phyloP scores from a whole-genome alignment of 2,329 filamentous ascomycete genomes.

The Cadophora gregata region DNA sequence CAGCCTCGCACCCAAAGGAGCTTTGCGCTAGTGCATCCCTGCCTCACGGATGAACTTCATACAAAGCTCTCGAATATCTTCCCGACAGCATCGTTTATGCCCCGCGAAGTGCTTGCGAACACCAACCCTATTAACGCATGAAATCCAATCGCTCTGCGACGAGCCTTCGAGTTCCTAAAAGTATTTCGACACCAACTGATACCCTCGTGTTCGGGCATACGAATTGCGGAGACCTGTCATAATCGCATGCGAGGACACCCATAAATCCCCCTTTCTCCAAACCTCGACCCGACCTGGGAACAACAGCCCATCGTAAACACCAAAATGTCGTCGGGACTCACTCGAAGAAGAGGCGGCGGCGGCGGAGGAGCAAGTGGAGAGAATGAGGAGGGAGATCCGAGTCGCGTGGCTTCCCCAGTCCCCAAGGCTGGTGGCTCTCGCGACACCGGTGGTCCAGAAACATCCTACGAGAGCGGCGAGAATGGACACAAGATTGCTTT shows the following conservation, averaged over 20 bases:
- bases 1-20: slow-evolving; percentile 5
- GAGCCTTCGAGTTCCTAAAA: slow-evolving; percentile 1
- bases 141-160: neutral
- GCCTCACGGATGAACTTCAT: slow-evolving; percentile 12
- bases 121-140: slow-evolving; percentile 1
- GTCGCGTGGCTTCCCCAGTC: slow-evolving; percentile 69
- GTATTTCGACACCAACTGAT: neutral
- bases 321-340: slow-evolving; percentile 60
- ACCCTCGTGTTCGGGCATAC: slow-evolving; percentile 32
- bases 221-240: slow-evolving; percentile 34
- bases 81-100: neutral
- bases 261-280: slow-evolving; percentile 37
- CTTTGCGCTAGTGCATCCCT: slow-evolving; percentile 11
- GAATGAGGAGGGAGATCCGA: slow-evolving; percentile 66
- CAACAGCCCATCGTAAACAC: slow-evolving; percentile 30
- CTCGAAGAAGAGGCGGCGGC: slow-evolving; percentile 71
- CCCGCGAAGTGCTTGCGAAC: slow-evolving; percentile 16
- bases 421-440: slow-evolving; percentile 64
- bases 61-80: slow-evolving; percentile 15
- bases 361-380: slow-evolving; percentile 67
- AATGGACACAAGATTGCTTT: slow-evolving; percentile 99
- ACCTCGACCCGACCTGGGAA: slow-evolving; percentile 29
- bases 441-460: slow-evolving; percentile 68
- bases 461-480: slow-evolving; percentile 88
- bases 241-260: slow-evolving; percentile 36